A percentile compares a stretch with the other conserved stretches of the same genome.
Conservation (phyloP, 371 early-diverging fungal species). For the Apophysomyces ossiformis region DNA sequence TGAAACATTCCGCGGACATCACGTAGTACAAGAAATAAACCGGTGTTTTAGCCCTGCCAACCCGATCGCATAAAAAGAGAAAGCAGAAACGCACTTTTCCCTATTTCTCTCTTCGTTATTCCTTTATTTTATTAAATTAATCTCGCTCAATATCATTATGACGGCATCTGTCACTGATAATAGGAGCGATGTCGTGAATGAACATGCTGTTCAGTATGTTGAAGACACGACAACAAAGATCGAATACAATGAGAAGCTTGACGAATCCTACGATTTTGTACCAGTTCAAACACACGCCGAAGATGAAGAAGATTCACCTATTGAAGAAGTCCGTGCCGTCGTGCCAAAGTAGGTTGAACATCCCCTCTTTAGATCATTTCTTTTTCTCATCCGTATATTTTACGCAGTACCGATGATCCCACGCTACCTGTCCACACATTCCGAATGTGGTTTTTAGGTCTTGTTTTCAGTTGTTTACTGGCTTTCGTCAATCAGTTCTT, state of each 20-base stretch:
- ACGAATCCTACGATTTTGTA: conserved; percentile 9
- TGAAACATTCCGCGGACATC: background rate
- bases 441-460: conserved; percentile 73
- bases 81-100: background rate
- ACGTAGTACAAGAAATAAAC: background rate
- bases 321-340: conserved; percentile 73
- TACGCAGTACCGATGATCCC: conserved; percentile 64
- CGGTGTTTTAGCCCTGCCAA: background rate
- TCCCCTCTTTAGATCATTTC: conserved; percentile 5
- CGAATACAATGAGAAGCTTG: conserved; percentile 16
- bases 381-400: background rate
- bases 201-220: background rate
- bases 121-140: background rate
- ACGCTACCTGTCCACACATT: conserved; percentile 75
- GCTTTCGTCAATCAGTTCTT: conserved; percentile 80
- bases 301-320: conserved; percentile 73
- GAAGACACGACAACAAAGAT: conserved; percentile 4
- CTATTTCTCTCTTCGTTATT: background rate
- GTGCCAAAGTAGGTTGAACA: conserved; percentile 55
- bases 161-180: conserved; percentile 8
- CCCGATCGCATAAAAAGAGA: conserved; percentile 4
- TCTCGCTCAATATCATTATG: background rate
- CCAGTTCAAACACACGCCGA: conserved; percentile 13
- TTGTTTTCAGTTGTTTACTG: conserved; percentile 62
- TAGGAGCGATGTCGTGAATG: conserved; percentile 1